Conservation (phyloP, 768 basidiomycete species). For the Macrolepiota fuliginosa region DNA sequence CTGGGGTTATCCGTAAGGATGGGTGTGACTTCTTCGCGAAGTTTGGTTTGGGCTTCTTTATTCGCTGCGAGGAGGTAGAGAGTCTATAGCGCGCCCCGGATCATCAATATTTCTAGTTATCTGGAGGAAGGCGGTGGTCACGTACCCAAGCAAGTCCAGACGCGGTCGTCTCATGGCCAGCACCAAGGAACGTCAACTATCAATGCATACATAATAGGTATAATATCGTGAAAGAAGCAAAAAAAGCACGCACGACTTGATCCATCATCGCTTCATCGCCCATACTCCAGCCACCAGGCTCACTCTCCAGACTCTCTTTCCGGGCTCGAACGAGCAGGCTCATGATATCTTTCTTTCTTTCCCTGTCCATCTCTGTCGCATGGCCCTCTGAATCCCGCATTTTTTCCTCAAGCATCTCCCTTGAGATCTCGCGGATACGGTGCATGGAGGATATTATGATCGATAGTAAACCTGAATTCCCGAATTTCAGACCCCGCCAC, state of each 20-base stretch:
- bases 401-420: slow-evolving; percentile 38
- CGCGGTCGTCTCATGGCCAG: slow-evolving; percentile 38
- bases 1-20: slow-evolving; percentile 29
- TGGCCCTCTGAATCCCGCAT: slow-evolving; percentile 28
- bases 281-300: slow-evolving; percentile 36
- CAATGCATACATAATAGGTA: background rate
- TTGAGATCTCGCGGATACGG: slow-evolving; percentile 38
- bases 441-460: slow-evolving; percentile 34
- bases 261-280: slow-evolving; percentile 48
- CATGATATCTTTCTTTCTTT: slow-evolving; percentile 51
- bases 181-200: slow-evolving; percentile 41
- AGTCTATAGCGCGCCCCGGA: slow-evolving; percentile 21
- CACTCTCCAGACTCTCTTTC: slow-evolving; percentile 32
- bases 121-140: background rate
- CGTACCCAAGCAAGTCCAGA: slow-evolving; percentile 41
- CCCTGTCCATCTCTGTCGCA: slow-evolving; percentile 30
- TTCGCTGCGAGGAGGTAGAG: slow-evolving; percentile 46
- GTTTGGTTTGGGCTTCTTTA: slow-evolving; percentile 37
- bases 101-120: background rate
- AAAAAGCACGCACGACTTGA: slow-evolving; percentile 38
- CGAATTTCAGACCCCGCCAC: background rate
- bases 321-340: slow-evolving; percentile 45
- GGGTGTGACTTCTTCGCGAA: slow-evolving; percentile 43
- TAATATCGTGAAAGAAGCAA: background rate
- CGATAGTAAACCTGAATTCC: slow-evolving; percentile 18